phyloP scores from a whole-genome alignment of 768 basidiomycete species.

The Suillus subalutaceus region DNA sequence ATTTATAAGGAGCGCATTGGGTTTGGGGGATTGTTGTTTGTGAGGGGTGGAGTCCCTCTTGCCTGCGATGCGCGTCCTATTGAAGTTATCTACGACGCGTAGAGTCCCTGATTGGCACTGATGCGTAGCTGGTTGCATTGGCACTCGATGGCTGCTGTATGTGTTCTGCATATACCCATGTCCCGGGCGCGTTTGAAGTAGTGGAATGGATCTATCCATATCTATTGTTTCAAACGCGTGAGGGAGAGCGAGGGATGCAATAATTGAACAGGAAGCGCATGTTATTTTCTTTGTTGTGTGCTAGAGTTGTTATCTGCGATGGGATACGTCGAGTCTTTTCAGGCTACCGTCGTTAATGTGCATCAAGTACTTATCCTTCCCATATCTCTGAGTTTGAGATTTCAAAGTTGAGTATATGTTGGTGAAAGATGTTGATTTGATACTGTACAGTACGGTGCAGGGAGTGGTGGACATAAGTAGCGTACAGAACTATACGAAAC shows the following conservation, averaged over 20 bases:
- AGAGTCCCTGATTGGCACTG: not conserved
- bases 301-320: not conserved
- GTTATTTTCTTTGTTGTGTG: not conserved
- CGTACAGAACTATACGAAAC: no score
- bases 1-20: not conserved
- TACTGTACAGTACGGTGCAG: no score
- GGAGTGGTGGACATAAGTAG: no score
- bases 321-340: not conserved
- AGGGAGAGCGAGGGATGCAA: not conserved
- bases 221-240: not conserved
- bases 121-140: not conserved
- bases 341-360: not conserved
- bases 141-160: not conserved
- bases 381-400: not conserved
- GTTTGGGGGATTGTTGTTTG: not conserved
- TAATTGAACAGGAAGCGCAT: not conserved
- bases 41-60: not conserved
- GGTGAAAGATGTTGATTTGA: no score
- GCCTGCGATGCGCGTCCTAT: not conserved
- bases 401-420: no score
- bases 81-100: not conserved
- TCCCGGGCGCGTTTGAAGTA: not conserved
- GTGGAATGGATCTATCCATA: no score
- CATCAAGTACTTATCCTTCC: not conserved
- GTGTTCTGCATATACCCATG: not conserved